phyloP scores from a whole-genome alignment of 176 grass and related monocot genomes.

The Puccinellia tenuiflora region DNA sequence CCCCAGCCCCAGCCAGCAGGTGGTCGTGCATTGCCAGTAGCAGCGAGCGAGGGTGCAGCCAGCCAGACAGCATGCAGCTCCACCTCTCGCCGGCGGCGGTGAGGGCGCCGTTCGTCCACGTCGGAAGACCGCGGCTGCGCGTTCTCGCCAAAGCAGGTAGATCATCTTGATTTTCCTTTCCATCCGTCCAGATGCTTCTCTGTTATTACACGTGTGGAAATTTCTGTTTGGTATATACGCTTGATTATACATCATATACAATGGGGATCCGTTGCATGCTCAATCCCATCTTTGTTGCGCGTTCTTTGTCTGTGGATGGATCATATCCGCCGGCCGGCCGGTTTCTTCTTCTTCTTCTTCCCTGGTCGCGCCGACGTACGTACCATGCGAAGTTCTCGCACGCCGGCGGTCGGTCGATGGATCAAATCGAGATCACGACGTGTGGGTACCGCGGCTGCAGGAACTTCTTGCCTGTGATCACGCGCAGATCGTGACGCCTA shows the following conservation, averaged over 20 bases:
- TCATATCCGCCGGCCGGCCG: background rate
- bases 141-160: background rate
- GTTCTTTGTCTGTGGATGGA: background rate
- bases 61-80: constrained; percentile 4
- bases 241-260: background rate
- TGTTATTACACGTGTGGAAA: too few relatives aligned
- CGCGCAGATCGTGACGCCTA: background rate
- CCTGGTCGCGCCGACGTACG: background rate
- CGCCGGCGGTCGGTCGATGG: background rate
- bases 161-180: background rate
- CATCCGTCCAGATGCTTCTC: background rate
- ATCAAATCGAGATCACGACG: background rate
- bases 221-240: background rate
- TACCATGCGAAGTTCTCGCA: background rate
- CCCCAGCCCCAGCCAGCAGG: background rate
- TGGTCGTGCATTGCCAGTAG: background rate
- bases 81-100: background rate
- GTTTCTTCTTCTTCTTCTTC: background rate
- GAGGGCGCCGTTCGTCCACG: background rate
- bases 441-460: background rate
- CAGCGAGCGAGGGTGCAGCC: background rate
- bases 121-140: background rate
- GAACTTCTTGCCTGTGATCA: background rate
- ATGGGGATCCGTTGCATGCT: background rate
- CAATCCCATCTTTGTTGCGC: background rate